phyloP scores from a whole-genome alignment of 1,284 basidiomycete species.

The Amylostereum chailletii region DNA sequence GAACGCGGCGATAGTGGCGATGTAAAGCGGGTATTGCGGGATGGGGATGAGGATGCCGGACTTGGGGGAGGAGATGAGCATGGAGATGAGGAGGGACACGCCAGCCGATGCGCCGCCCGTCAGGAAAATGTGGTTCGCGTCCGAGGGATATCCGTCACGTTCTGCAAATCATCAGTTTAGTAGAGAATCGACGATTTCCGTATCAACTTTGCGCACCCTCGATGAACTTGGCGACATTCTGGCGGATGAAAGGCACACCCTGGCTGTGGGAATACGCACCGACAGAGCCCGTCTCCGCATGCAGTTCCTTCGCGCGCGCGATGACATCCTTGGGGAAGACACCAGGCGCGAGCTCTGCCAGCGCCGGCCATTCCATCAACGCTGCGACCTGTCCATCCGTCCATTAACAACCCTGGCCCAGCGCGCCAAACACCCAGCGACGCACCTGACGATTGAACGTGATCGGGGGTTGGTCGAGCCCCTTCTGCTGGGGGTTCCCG shows the following conservation, averaged over 20 bases:
- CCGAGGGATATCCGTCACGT: conserved; percentile 80
- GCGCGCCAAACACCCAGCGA: conserved; percentile 6
- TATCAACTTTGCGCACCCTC: conserved; percentile 40
- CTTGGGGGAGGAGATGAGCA: conserved; percentile 61
- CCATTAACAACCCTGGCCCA: conserved; percentile 13
- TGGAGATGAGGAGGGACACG: conserved; percentile 81
- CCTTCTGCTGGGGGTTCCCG: conserved; percentile 95
- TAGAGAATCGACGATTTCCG: neutral
- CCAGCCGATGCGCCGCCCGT: conserved; percentile 92
- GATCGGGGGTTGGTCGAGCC: conserved; percentile 87
- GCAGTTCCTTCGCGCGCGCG: conserved; percentile 73
- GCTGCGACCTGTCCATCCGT: conserved; percentile 61
- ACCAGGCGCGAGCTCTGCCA: conserved; percentile 70
- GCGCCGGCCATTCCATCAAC: conserved; percentile 85
- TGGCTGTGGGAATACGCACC: conserved; percentile 97
- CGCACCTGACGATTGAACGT: conserved; percentile 89
- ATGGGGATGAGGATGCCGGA: conserved; percentile 91
- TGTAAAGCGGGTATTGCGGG: conserved; percentile 97
- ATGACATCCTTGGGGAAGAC: conserved; percentile 86
- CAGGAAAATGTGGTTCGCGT: conserved; percentile 87
- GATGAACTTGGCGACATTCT: conserved; percentile 88
- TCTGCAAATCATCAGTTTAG: conserved; percentile 33
- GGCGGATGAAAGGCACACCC: conserved; percentile 83
- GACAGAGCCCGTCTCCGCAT: conserved; percentile 85
- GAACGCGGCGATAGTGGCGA: conserved; percentile 85